Evolutionary conservation across 139 green algal species (phyloP), one percentile per base, ranked within the genome.

Genomic region (Chlamydomonas eustigma): DNA sequence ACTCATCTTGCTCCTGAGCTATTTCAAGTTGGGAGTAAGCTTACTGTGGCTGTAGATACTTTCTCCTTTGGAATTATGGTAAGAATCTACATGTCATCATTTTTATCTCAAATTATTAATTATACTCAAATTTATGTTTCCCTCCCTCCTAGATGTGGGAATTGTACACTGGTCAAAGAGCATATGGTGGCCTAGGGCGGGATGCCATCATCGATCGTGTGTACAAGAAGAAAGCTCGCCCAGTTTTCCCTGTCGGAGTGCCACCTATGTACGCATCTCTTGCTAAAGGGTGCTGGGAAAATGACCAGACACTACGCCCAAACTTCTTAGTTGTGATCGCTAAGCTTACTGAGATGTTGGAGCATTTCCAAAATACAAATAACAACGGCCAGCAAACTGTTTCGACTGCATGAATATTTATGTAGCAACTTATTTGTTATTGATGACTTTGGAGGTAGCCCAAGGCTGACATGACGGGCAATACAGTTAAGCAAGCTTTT

Each of bases 1-100:
- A 90, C 86, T 24, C 86, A 90, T 79, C 63, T 90, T 36, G 86
- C 86, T 3, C 86, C 86, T 1, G 86, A 90, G 83, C 78, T 90
- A 38, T 88, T 90, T 78, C 86, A 87, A 80, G 82, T 87, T n/a
- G 85, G 85, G 70, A 82, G 68, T 66, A 88, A 88, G 76, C 78
- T 90, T 2, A 90, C 86, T 1, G 83, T 82, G n/a, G 84, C 78
- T 18, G 86, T 90, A 24, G 86, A 90, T 73, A 83, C 86, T 4
- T 88, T 87, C 74, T 86, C 80, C 37, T 90, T 90, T 72, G 85
- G 77, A 32, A 83, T 78, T 73, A 83, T 79, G 71, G 69, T 64
- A 28, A 31, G 39, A 38, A 5, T 12, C 44, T 58, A n/a, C n/a
- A n/a, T n/a, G n/a, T n/a, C n/a, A n/a, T n/a, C n/a, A n/a, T n/a